phyloP scores from a whole-genome alignment of 169 alveolate species.

The Perkinsus chesapeaki region DNA sequence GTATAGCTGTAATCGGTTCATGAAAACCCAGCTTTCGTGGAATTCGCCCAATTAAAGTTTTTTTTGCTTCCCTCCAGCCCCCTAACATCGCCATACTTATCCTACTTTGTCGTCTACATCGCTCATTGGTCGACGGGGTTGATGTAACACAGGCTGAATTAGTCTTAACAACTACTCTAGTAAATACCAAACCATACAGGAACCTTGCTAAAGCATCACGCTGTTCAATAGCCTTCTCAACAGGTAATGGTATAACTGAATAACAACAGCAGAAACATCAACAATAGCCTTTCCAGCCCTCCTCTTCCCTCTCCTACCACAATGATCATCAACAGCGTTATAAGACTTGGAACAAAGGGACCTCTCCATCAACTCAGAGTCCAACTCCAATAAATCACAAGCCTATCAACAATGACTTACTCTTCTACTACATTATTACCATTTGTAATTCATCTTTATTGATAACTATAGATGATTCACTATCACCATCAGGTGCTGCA shows the following conservation, averaged over 20 bases:
- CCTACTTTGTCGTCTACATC: neutral
- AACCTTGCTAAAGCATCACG: neutral
- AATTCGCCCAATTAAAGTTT: no score
- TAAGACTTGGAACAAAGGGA: neutral
- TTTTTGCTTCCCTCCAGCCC: no score
- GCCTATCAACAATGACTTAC: no score
- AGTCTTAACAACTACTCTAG: neutral
- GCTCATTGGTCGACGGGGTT: neutral
- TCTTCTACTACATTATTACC: no score
- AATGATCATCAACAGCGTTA: neutral
- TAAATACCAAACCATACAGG: neutral
- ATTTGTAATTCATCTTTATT: no score
- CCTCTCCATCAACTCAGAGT: neutral
- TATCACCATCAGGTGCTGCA: neutral
- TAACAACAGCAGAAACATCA: neutral
- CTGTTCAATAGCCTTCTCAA: neutral
- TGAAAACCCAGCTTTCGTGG: no score
- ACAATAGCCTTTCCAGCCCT: neutral
- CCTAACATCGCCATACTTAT: no score
- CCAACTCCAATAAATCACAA: neutral
- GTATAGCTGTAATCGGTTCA: no score
- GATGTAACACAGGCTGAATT: neutral
- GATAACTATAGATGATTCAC: neutral
- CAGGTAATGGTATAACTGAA: neutral
- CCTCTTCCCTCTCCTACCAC: neutral